Evolutionary conservation across 495 filamentous ascomycete genomes (phyloP), one percentile per base, ranked within the genome.

Genomic region (Aspergillus cavernicola): DNA sequence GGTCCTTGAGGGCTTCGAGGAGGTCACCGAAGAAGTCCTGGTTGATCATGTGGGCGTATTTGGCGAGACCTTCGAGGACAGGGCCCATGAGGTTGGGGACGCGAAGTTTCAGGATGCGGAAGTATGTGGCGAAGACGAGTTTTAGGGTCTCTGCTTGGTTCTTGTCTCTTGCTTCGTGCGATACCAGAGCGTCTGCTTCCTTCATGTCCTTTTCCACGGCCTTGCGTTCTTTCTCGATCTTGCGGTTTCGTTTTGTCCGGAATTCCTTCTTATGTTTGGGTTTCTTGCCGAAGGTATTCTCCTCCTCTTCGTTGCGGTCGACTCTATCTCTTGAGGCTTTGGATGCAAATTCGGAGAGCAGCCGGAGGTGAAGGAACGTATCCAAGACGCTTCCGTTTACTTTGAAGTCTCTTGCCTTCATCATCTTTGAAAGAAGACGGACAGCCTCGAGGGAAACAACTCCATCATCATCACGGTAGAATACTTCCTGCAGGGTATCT

Each of bases 11-110:
- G 7, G 89, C 91, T 63, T 97, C 95, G 16, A 98, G 83, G 31
- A 98, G 74, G 66, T 97, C 93, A 18, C 93, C 93, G 66, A 98
- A 98, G 76, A 97, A 96, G 64, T 97, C 86, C 62, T 97, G 87
- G 72, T 98, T 98, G 75, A 98, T 97, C 15, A 98, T 76, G 65
- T 96, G 93, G 15, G 91, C 85, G 67, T 96, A 97, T 66, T 85
- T 85, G 42, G 92, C 92, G 23, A 98, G 74, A 42, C 93, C 93
- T 67, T 98, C 90, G 4, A 93, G 76, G 0, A 96, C 92, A 28
- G 91, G 90, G 6, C 92, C 93, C 90, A 97, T 97, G 10, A 98
- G 80, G 15, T 81, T 80, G 8, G 83, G 81, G 51, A 69, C 66
- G 24, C 89, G 83, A 42, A 83, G 76, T 71, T 97, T 97, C 18